These are phyloP conservation scores for Sporodiniella umbellata DNA, from an alignment of 371 early-diverging fungal species.

Conservation along the genomic window DNA sequence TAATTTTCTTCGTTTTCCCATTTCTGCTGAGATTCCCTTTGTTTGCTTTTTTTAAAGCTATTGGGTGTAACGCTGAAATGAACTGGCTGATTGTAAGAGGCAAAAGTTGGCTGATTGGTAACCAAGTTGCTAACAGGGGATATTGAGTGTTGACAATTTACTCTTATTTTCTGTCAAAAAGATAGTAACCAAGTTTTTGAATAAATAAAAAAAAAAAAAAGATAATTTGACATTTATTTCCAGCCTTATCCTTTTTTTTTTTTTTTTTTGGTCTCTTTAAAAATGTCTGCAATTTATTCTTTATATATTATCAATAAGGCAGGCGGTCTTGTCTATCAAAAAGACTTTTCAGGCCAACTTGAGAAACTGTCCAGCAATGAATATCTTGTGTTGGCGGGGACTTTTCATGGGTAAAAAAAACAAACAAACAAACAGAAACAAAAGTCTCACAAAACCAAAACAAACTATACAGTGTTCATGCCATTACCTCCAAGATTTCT, in stretches of 20 bases:
- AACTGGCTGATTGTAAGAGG: too few relatives aligned
- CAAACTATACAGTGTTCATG: constrained; percentile 76
- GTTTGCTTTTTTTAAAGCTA: too few relatives aligned
- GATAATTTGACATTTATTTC: background rate
- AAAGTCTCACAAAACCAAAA: background rate
- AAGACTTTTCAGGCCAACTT: constrained; percentile 82
- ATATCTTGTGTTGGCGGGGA: constrained; percentile 94
- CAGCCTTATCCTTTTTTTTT: background rate
- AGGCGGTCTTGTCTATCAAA: constrained; percentile 93
- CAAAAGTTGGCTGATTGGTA: too few relatives aligned
- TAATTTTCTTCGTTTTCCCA: too few relatives aligned
- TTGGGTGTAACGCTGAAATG: too few relatives aligned
- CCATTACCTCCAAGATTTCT: constrained; percentile 92
- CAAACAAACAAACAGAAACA: background rate
- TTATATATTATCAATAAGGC: constrained; percentile 96
- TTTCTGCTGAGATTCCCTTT: too few relatives aligned
- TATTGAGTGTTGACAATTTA: too few relatives aligned
- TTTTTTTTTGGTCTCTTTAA: constrained; percentile 20
- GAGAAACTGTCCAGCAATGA: constrained; percentile 89
- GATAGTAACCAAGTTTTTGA: too few relatives aligned
- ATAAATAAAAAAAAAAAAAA: background rate
- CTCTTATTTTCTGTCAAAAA: too few relatives aligned
- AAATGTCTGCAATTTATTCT: constrained; percentile 70
- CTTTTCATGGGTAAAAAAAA: constrained; percentile 83
- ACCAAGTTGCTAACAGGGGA: too few relatives aligned